Base-by-base conservation (phyloP, 345 rosid genomes). In the Populus alba region DNA sequence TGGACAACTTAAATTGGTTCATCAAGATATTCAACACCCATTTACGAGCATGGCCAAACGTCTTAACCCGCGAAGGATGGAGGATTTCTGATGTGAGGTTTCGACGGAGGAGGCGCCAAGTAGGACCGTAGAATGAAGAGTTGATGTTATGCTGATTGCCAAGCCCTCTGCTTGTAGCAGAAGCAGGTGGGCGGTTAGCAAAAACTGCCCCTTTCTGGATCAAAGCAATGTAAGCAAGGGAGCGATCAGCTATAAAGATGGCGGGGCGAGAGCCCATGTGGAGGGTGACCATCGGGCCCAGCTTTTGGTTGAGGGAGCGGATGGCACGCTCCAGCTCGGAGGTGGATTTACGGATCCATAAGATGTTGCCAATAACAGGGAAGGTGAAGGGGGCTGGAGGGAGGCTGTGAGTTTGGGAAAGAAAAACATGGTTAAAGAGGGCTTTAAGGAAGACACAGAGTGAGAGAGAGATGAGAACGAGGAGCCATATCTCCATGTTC, bases 61-160 rank as follows among this genome's bases (percentile, higher is more conserved):
- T 31, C 45, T 71, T 76, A 6, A 75, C 67, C 23, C 83, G 53
- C 2, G 79, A 75, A 4, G 83, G 79, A 31, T 80, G 79, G 27
- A 80, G 79, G 45, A 80, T 80, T 43, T 75, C 72, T 7, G 83
- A 63, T 8, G 79, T 70, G 39, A 80, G 76, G 47, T 80, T 80
- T 22, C 83, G 72, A 57, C 79, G 83, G 35, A 80, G 83, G 43
- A 71, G 45, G n/a, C 83, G 79, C 83, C 83, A 80, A 2, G 68
- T 80, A 8, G 76, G 62, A 2, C 83, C 83, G 29, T 80, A 80
- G 55, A 18, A 17, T 2, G 83, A 35, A 0, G 79, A 2, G 39
- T 1, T 62, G 11, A 80, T 66, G 23, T 0, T 70, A 17, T 23
- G 67, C 33, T 75, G 73, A 33, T 80, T 65, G 66, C 23, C 9